These are phyloP conservation scores for Penstemon newberryi DNA, from an alignment of 257 asterid species.

Conservation along the genomic window DNA sequence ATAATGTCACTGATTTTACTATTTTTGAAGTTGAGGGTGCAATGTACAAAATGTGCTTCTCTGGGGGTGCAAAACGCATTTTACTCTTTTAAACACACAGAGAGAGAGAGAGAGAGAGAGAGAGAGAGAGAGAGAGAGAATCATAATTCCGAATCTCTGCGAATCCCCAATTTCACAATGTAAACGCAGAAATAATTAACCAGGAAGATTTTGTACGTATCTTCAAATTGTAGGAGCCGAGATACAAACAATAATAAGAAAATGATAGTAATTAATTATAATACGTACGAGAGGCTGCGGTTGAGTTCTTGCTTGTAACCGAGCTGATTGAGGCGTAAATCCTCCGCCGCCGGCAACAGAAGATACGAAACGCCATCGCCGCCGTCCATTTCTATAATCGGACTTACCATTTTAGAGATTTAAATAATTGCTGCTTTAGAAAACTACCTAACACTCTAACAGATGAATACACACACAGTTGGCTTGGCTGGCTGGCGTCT, in stretches of 20 bases:
- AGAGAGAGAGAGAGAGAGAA: neutral
- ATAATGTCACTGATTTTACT: neutral
- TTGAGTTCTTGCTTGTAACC: conserved; percentile 69
- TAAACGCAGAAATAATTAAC: neutral
- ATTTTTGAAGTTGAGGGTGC: neutral
- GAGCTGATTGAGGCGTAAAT: conserved; percentile 47
- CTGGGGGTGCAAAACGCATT: neutral
- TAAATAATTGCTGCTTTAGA: too few relatives aligned
- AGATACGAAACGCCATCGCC: conserved; percentile 29
- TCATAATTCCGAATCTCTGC: neutral
- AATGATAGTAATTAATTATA: neutral
- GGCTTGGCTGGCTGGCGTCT: too few relatives aligned
- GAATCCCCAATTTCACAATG: neutral
- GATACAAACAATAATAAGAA: neutral
- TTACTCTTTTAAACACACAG: too few relatives aligned
- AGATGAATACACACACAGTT: too few relatives aligned
- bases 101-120: neutral
- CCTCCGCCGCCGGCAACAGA: conserved; percentile 25
- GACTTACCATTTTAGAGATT: conserved; percentile 24
- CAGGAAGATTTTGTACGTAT: neutral
- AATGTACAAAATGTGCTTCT: neutral
- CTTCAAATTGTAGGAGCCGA: neutral
- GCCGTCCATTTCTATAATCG: conserved; percentile 3
- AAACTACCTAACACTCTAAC: too few relatives aligned
- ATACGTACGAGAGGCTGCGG: conserved; percentile 59